These are phyloP conservation scores for Hevea brasiliensis DNA, from an alignment of 345 rosid genomes.

Conservation along the genomic window DNA sequence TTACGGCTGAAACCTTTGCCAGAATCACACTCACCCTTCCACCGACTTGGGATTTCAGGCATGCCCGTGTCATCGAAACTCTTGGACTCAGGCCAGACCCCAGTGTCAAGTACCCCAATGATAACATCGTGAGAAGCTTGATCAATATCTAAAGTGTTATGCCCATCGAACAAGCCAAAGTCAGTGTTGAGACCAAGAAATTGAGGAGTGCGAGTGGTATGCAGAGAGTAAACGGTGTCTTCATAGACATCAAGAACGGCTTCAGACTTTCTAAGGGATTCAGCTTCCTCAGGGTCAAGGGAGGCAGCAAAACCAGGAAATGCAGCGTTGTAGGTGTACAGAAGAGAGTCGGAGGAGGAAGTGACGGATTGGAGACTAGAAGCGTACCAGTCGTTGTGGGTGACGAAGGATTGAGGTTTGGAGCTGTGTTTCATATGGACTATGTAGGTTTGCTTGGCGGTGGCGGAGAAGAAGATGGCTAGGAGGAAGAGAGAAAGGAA, in stretches of 20 bases:
- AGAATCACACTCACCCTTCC: constrained; percentile 74
- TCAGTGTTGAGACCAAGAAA: constrained; percentile 67
- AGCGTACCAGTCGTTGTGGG: constrained; percentile 74
- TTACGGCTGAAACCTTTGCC: constrained; percentile 62
- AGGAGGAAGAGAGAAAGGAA: constrained; percentile 13
- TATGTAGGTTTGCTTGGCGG: constrained; percentile 61
- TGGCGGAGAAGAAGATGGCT: constrained; percentile 9
- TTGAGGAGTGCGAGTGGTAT: constrained; percentile 77
- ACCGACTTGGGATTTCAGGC: constrained; percentile 62
- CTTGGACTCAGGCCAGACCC: constrained; percentile 87
- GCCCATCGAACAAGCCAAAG: constrained; percentile 36
- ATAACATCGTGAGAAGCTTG: constrained; percentile 51
- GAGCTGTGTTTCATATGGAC: constrained; percentile 64
- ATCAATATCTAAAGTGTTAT: constrained; percentile 30
- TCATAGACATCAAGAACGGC: constrained; percentile 66
- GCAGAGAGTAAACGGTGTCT: constrained; percentile 68
- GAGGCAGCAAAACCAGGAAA: constrained; percentile 74
- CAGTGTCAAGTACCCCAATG: constrained; percentile 86
- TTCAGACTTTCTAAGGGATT: constrained; percentile 46
- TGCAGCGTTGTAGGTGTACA: constrained; percentile 62
- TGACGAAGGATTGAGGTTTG: constrained; percentile 51
- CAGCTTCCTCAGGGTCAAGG: constrained; percentile 54
- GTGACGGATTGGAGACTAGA: constrained; percentile 55
- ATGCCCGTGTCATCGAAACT: constrained; percentile 63
- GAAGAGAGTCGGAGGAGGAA: constrained; percentile 45